A percentile compares a stretch with the other conserved stretches of the same genome.
phyloP scores from a whole-genome alignment of 2,329 filamentous ascomycete genomes.

The Ceratocystis huliohia region DNA sequence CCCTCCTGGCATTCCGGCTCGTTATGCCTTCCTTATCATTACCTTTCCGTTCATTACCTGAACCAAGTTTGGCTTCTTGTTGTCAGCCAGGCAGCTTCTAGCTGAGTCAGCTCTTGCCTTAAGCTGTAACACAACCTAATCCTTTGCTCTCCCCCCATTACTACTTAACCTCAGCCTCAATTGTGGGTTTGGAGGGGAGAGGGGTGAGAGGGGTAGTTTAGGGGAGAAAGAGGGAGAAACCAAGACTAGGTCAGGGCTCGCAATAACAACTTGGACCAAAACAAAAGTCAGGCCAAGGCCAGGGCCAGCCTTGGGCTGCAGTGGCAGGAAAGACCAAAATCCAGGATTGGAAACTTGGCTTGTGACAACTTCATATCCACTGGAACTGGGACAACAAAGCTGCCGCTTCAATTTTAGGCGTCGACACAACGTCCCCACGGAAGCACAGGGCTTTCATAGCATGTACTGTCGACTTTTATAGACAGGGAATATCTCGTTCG shows the following conservation, averaged over 20 bases:
- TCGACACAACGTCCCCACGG: background rate
- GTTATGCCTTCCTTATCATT: background rate
- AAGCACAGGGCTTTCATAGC: background rate
- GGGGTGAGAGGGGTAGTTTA: background rate
- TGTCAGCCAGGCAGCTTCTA: background rate
- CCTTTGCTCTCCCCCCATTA: background rate
- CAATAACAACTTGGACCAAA: too few relatives aligned
- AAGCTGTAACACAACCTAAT: background rate
- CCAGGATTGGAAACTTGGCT: background rate
- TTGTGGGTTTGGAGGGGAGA: background rate
- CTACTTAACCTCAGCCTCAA: slow-evolving; percentile 6
- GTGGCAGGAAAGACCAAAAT: background rate
- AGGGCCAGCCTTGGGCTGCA: background rate
- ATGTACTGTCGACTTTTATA: background rate
- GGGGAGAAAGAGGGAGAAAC: background rate
- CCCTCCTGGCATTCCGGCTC: too few relatives aligned
- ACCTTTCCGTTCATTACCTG: background rate
- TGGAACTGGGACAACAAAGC: background rate
- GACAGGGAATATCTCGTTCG: background rate
- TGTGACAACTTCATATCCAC: background rate
- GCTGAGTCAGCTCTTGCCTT: background rate
- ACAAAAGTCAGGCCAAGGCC: too few relatives aligned
- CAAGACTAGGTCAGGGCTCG: background rate
- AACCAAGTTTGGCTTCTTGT: background rate
- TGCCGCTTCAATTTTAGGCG: background rate